Conservation (phyloP, 352 stramenopile species). For the Phytophthora pini region DNA sequence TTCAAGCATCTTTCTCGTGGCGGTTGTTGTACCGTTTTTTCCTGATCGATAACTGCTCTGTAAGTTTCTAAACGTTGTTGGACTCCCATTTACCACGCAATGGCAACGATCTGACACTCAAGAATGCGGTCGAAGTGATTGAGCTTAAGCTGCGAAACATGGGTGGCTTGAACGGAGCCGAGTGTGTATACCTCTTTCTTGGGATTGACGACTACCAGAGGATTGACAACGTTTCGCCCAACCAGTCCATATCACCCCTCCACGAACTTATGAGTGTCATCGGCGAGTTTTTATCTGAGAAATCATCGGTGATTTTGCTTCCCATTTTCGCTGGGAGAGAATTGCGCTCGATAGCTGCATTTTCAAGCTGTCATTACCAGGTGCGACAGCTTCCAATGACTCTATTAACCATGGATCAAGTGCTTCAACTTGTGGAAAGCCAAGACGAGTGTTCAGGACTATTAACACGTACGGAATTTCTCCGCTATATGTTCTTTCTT, state of each 20-base stretch:
- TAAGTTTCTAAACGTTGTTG: no score
- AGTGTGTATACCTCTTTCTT: slow-evolving; percentile 39
- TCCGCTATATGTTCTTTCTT: no score
- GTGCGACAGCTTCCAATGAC: slow-evolving; percentile 31
- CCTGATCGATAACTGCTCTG: slow-evolving; percentile 26
- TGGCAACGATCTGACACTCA: no score
- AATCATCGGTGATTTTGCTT: slow-evolving; percentile 8
- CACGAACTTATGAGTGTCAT: slow-evolving; percentile 12
- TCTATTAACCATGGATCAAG: slow-evolving; percentile 32
- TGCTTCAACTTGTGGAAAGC: slow-evolving; percentile 29
- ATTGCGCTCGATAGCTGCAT: no score
- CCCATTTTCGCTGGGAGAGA: slow-evolving; percentile 17
- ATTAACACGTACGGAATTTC: no score
- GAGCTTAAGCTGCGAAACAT: slow-evolving; percentile 15
- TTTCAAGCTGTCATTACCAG: slow-evolving; percentile 3
- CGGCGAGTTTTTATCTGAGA: background rate
- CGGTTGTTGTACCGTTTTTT: slow-evolving; percentile 36
- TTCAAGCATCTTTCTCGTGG: slow-evolving; percentile 39
- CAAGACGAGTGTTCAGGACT: no score
- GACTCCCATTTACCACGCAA: no score
- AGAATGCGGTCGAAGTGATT: slow-evolving; percentile 4
- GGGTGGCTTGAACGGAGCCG: background rate
- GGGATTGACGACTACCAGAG: slow-evolving; percentile 41
- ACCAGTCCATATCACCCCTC: slow-evolving; percentile 1
- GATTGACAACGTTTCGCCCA: slow-evolving; percentile 24